Percentiles rank a stretch among this genome's conserved stretches.
These are phyloP conservation scores for Monilinia aucupariae DNA, from an alignment of 2,329 filamentous ascomycete species.

Conservation along the genomic window DNA sequence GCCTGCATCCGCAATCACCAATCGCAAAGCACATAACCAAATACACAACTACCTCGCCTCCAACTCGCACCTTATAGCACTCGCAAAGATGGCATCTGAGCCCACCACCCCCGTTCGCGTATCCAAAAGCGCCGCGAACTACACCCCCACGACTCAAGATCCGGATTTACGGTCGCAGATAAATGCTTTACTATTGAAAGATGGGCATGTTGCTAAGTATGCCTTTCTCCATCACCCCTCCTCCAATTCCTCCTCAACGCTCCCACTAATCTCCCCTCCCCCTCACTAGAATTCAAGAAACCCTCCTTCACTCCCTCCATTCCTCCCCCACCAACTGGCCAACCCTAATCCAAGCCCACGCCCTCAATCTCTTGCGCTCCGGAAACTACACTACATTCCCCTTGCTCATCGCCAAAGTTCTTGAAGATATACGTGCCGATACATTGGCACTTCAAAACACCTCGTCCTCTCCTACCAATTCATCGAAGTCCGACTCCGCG, in stretches of 20 bases:
- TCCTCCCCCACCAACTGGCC: constrained; percentile 58
- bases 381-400: constrained; percentile 57
- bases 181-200: constrained; percentile 52
- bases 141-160: constrained; percentile 56
- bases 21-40: not conserved
- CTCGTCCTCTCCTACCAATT: not conserved
- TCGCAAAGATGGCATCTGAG: constrained; percentile 26
- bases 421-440: constrained; percentile 49
- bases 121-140: constrained; percentile 48
- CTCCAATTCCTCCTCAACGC: not conserved
- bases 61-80: not conserved
- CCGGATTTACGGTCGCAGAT: constrained; percentile 58
- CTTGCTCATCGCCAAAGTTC: constrained; percentile 53
- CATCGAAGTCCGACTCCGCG: not conserved
- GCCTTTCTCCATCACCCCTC: constrained; percentile 16
- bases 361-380: constrained; percentile 53
- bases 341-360: constrained; percentile 53
- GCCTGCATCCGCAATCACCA: not conserved
- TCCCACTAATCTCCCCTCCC: constrained; percentile 13
- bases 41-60: not conserved
- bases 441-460: constrained; percentile 27
- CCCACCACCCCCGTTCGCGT: constrained; percentile 53
- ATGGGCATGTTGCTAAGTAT: constrained; percentile 56
- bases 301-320: constrained; percentile 57
- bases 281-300: constrained; percentile 55